Evolutionary conservation across 148 eudicot genomes (phyloP).

Genomic region (Cornus florida): DNA sequence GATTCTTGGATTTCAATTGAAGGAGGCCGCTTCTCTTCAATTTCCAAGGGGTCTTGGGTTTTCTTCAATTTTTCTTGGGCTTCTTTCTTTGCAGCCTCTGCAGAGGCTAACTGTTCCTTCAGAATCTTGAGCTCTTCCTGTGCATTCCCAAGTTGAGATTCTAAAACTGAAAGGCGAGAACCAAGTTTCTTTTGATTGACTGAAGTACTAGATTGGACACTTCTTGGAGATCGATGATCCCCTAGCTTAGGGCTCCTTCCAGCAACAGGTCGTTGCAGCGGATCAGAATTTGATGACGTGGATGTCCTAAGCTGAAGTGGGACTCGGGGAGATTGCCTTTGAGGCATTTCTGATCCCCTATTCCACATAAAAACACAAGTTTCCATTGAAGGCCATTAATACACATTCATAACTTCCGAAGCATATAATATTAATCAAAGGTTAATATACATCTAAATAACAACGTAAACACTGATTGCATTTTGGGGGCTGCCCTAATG

Average conservation of each 20-base stretch:
- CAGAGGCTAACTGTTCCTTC: slow-evolving; percentile 68
- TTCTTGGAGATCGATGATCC: slow-evolving; percentile 63
- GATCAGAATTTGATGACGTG: slow-evolving; percentile 69
- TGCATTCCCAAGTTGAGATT: slow-evolving; percentile 83
- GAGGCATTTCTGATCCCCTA: slow-evolving; percentile 73
- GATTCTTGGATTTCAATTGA: slow-evolving; percentile 21
- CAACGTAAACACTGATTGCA: too few relatives aligned
- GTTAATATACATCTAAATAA: too few relatives aligned
- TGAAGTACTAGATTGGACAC: slow-evolving; percentile 52
- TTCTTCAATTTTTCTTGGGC: slow-evolving; percentile 63
- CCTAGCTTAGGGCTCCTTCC: slow-evolving; percentile 64
- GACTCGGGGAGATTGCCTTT: slow-evolving; percentile 52
- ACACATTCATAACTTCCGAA: too few relatives aligned
- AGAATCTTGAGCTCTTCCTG: slow-evolving; percentile 80
- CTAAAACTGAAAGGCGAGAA: slow-evolving; percentile 71
- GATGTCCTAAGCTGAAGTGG: slow-evolving; percentile 52
- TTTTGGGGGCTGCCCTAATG: too few relatives aligned
- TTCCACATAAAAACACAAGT: background rate
- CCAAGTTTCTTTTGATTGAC: slow-evolving; percentile 69
- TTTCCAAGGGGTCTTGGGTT: slow-evolving; percentile 20
- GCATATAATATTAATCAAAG: too few relatives aligned
- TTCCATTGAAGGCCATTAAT: background rate
- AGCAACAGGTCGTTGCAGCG: slow-evolving; percentile 45
- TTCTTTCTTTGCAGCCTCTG: slow-evolving; percentile 65
- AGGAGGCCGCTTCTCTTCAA: slow-evolving; percentile 22